phyloP scores from a whole-genome alignment of 371 early-diverging fungal genomes.

The Capniomyces stellatus region DNA sequence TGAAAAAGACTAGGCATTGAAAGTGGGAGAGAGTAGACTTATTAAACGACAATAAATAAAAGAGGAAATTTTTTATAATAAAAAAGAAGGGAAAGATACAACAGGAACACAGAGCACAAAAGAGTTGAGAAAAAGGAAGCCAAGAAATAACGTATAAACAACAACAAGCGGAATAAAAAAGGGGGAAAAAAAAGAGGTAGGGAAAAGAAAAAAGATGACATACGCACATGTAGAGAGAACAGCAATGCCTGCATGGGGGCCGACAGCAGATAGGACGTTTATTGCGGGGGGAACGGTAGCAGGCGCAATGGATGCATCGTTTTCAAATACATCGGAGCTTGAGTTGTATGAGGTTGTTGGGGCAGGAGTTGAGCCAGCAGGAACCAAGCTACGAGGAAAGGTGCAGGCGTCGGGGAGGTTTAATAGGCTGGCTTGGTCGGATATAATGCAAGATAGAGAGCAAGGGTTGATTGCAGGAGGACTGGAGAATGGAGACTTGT shows the following conservation, averaged over 20 bases:
- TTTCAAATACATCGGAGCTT: slow-evolving; percentile 75
- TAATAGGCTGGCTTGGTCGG: slow-evolving; percentile 79
- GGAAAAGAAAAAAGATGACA: slow-evolving; percentile 14
- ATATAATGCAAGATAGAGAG: slow-evolving; percentile 30
- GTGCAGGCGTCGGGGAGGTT: slow-evolving; percentile 20
- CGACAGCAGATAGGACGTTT: slow-evolving; percentile 40
- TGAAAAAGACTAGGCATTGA: too few species aligned
- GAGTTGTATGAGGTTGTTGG: slow-evolving; percentile 50
- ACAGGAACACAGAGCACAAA: too few species aligned
- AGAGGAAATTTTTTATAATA: too few species aligned
- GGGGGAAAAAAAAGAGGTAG: too few species aligned
- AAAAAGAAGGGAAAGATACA: too few species aligned
- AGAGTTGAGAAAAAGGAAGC: too few species aligned
- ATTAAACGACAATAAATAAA: too few species aligned
- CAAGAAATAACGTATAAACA: too few species aligned
- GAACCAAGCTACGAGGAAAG: neutral
- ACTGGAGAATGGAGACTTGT: slow-evolving; percentile 82
- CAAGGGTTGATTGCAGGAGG: slow-evolving; percentile 86
- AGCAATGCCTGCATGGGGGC: slow-evolving; percentile 67
- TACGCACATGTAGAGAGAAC: slow-evolving; percentile 60
- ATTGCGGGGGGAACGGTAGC: slow-evolving; percentile 90
- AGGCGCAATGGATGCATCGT: slow-evolving; percentile 90
- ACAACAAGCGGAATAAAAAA: too few species aligned
- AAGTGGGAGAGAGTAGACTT: too few species aligned
- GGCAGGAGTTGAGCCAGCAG: neutral